These are phyloP conservation scores for Urochloa ruziziensis DNA, from an alignment of 176 grass and related monocot genomes.

Conservation along the genomic window DNA sequence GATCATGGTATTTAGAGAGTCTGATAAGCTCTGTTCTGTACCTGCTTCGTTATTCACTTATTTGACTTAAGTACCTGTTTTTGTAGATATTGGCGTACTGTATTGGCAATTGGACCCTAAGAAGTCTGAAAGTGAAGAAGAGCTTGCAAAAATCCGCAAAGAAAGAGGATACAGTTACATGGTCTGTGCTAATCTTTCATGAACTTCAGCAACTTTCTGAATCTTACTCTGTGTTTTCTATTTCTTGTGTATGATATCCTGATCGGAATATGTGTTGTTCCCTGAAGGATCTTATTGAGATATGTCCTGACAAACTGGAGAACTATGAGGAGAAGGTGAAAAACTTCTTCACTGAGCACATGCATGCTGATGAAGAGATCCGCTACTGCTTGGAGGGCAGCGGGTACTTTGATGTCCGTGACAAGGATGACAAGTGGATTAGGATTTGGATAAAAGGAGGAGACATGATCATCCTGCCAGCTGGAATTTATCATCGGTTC, in stretches of 20 bases:
- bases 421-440: constrained; percentile 83
- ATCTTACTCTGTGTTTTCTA: not conserved
- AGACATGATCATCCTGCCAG: constrained; percentile 83
- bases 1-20: not conserved
- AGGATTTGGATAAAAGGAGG: constrained; percentile 85
- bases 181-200: constrained; percentile 30
- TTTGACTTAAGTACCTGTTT: not conserved
- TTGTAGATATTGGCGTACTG: constrained; percentile 80
- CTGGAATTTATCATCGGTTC: constrained; percentile 92
- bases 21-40: not conserved
- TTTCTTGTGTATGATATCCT: constrained; percentile 8
- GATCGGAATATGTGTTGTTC: constrained; percentile 1
- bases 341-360: constrained; percentile 85
- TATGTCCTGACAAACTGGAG: constrained; percentile 79
- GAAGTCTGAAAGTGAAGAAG: constrained; percentile 66
- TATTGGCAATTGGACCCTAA: constrained; percentile 82
- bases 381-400: constrained; percentile 88
- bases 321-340: constrained; percentile 92
- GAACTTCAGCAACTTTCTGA: not conserved
- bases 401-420: constrained; percentile 80
- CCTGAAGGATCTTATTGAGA: constrained; percentile 71
- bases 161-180: constrained; percentile 84
- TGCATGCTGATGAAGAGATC: constrained; percentile 91
- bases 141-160: constrained; percentile 73
- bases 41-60: not conserved